phyloP scores from a whole-genome alignment of 2,329 filamentous ascomycete genomes.

The Fusarium torulosum region DNA sequence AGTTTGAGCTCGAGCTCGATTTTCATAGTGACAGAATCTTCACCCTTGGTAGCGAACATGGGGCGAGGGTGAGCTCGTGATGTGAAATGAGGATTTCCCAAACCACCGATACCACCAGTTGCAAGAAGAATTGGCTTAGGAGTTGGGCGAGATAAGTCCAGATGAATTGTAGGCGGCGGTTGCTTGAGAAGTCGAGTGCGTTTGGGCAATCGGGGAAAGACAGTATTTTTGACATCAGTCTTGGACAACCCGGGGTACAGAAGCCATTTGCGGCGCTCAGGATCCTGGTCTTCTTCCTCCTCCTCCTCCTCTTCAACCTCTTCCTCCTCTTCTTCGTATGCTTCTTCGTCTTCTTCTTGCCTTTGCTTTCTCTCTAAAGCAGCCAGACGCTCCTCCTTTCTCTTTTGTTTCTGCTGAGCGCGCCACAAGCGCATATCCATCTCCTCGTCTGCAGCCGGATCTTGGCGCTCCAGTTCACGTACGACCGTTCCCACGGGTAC shows the following conservation, averaged over 20 bases:
- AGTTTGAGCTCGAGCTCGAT: conserved; percentile 94
- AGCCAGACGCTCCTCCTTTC: conserved; percentile 50
- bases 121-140: conserved; percentile 86
- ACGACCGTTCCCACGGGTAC: conserved; percentile 95
- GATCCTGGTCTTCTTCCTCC: conserved; percentile 59
- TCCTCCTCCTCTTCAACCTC: conserved; percentile 50
- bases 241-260: conserved; percentile 83
- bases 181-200: conserved; percentile 72
- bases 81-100: conserved; percentile 94
- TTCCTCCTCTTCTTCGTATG: conserved; percentile 34
- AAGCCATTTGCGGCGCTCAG: conserved; percentile 80
- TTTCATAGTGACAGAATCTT: conserved; percentile 80
- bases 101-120: conserved; percentile 86
- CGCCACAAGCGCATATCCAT: conserved; percentile 52
- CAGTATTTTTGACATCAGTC: conserved; percentile 71
- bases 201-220: conserved; percentile 64
- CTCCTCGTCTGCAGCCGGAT: conserved; percentile 78
- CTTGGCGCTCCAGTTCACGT: conserved; percentile 81
- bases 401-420: conserved; percentile 52
- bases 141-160: conserved; percentile 82
- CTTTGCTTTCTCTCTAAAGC: conserved; percentile 51
- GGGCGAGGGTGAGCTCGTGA: conserved; percentile 80
- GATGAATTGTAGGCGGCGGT: conserved; percentile 77
- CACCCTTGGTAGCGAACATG: conserved; percentile 89
- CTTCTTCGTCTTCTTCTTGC: conserved; percentile 35